Base-by-base conservation (phyloP, 1,284 basidiomycete genomes). In the Kwoniella shivajii region DNA sequence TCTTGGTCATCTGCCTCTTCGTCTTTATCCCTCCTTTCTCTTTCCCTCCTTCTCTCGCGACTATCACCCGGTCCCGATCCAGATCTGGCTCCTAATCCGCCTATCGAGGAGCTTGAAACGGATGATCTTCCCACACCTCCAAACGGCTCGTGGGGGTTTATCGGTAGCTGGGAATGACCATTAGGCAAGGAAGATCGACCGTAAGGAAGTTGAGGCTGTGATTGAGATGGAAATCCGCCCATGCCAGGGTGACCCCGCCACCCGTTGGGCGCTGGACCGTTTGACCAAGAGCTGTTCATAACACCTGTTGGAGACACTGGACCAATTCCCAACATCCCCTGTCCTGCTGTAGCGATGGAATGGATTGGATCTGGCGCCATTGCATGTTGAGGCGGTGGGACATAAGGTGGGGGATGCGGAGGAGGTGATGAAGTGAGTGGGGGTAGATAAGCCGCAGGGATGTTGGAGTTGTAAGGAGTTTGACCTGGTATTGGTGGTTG, bases 1-100 rank as follows among this genome's bases (percentile, higher is more conserved):
- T 97, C 93, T 57, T 88, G 85, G 3, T 74, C 74, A 14, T 68
- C 63, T n/a, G 68, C 27, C 10, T 64, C 65, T 24, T 66, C 67
- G 1, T 72, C 69, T 29, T 67, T 65, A 10, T 71, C 69, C 37
- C 55, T 49, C 38, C 34, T 56, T 29, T 49, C 48, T 41, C 64
- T 53, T 13, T 62, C 63, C 31, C 63, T 30, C 24, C 61, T 41
- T n/a, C 60, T 48, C 16, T 61, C 57, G 24, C 60, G 38, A 3
- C 49, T 43, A 45, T 64, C 64, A 6, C 59, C 55, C 18, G 47
- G 55, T 20, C 56, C 45, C 14, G 59, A 60, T 4, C 50, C 54
- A 3, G 66, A 57, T 14, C 62, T 45, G 11, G 43, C 24, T 11
- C 46, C 51, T 24, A 29, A 30, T 26, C 54, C 55, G 24, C 36